A percentile compares a stretch with the other conserved stretches of the same genome.
These are phyloP conservation scores for Globisporangium cylindrosporum DNA, from an alignment of 352 stramenopile genomes.

Conservation along the genomic window DNA sequence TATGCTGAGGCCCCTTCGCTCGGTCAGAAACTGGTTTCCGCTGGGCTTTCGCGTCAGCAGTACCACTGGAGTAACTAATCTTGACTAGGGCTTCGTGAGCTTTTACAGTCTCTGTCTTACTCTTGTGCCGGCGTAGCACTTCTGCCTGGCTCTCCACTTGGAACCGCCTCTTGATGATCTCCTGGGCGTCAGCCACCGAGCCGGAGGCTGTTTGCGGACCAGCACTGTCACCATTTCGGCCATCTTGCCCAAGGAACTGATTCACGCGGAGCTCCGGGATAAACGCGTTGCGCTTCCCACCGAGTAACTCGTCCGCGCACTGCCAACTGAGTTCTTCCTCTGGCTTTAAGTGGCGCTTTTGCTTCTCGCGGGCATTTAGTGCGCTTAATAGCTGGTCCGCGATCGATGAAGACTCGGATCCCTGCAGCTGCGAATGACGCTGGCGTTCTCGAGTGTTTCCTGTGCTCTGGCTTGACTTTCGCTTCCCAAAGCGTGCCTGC, in stretches of 20 bases:
- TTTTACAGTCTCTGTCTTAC: neutral
- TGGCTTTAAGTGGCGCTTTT: conserved; percentile 6
- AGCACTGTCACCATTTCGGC: neutral
- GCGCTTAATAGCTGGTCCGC: conserved; percentile 37
- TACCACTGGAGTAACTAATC: neutral
- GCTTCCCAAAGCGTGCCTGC: conserved; percentile 56
- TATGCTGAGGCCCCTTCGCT: neutral
- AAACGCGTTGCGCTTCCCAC: conserved; percentile 50
- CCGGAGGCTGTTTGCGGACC: too few relatives aligned
- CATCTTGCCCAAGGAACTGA: neutral
- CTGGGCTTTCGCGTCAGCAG: neutral
- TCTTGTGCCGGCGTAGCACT: conserved; percentile 22
- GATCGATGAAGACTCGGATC: conserved; percentile 27
- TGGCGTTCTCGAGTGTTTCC: neutral
- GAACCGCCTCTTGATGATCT: conserved; percentile 50
- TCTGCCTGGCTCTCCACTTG: conserved; percentile 42
- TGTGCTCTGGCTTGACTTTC: conserved; percentile 10
- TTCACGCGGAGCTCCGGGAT: conserved; percentile 22
- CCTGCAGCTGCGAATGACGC: neutral
- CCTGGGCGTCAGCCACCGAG: conserved; percentile 24
- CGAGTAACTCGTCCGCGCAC: conserved; percentile 53
- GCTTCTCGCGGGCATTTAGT: conserved; percentile 22
- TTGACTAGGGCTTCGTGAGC: neutral
- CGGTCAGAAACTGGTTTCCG: neutral
- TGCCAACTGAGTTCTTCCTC: conserved; percentile 36